These are phyloP conservation scores for Fusarium praegraminearum DNA, from an alignment of 2,329 filamentous ascomycete genomes.

Conservation along the genomic window DNA sequence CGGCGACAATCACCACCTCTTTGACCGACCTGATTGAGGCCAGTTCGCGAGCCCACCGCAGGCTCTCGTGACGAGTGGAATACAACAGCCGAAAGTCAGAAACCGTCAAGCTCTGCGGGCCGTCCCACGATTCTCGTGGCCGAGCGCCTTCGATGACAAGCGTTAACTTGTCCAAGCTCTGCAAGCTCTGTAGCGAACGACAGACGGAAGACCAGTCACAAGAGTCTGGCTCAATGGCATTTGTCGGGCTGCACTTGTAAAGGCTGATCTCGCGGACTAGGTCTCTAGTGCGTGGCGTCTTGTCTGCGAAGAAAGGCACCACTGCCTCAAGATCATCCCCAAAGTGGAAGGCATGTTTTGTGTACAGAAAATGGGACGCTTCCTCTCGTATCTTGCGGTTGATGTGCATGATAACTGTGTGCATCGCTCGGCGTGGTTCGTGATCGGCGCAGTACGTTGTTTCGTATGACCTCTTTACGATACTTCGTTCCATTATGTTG, in stretches of 20 bases:
- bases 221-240: conserved; percentile 47
- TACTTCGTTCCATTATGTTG: conserved; percentile 55
- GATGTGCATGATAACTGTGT: conserved; percentile 60
- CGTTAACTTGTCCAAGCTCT: conserved; percentile 57
- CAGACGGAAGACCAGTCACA: conserved; percentile 68
- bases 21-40: conserved; percentile 62
- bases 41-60: conserved; percentile 70
- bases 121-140: conserved; percentile 63
- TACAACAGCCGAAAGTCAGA: conserved; percentile 61
- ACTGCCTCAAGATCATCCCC: conserved; percentile 70
- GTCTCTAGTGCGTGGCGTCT: conserved; percentile 61
- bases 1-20: conserved; percentile 63
- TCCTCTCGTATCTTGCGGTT: conserved; percentile 65
- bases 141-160: conserved; percentile 68
- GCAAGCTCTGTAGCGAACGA: conserved; percentile 57
- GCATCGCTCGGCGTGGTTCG: conserved; percentile 48
- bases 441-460: conserved; percentile 64
- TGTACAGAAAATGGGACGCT: conserved; percentile 67
- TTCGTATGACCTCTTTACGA: conserved; percentile 57
- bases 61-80: conserved; percentile 59
- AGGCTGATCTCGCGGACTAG: conserved; percentile 64
- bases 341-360: conserved; percentile 69
- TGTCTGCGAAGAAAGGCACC: conserved; percentile 69
- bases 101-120: conserved; percentile 58
- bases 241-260: conserved; percentile 67